phyloP scores from a whole-genome alignment of 371 early-diverging fungal genomes.

The Zychaea mexicana region DNA sequence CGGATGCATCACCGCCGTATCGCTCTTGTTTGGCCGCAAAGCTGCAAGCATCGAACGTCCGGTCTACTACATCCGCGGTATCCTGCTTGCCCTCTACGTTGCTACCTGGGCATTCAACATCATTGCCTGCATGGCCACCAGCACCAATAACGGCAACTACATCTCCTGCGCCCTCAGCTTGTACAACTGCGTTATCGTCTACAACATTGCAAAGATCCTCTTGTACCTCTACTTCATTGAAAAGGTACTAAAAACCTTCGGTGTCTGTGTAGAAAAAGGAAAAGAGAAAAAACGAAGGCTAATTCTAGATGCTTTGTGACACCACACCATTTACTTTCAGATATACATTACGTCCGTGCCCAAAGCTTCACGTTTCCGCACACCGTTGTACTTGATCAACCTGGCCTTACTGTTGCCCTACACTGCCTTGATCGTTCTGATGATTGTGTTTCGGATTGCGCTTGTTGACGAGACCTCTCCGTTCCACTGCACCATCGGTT shows the following conservation, averaged over 20 bases:
- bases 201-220: conserved; percentile 44
- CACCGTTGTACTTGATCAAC: conserved; percentile 38
- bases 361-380: conserved; percentile 16
- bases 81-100: conserved; percentile 43
- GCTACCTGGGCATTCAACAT: conserved; percentile 54
- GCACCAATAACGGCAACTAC: conserved; percentile 57
- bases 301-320: no score
- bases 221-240: conserved; percentile 59
- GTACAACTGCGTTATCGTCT: conserved; percentile 40
- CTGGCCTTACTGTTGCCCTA: conserved; percentile 38
- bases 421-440: conserved; percentile 33
- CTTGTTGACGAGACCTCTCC: conserved; percentile 25
- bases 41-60: conserved; percentile 47
- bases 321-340: conserved; percentile 4
- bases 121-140: conserved; percentile 52
- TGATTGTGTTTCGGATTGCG: conserved; percentile 34
- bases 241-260: conserved; percentile 39
- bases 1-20: conserved; percentile 52
- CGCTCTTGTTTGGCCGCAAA: conserved; percentile 58
- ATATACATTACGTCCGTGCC: conserved; percentile 29
- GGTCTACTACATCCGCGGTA: conserved; percentile 48
- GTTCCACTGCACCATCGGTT: conserved; percentile 43
- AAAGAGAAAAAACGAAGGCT: no score
- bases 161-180: conserved; percentile 53
- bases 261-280: neutral